phyloP scores from a whole-genome alignment of 2,329 filamentous ascomycete genomes.

The Penicillium fuscoglaucum region DNA sequence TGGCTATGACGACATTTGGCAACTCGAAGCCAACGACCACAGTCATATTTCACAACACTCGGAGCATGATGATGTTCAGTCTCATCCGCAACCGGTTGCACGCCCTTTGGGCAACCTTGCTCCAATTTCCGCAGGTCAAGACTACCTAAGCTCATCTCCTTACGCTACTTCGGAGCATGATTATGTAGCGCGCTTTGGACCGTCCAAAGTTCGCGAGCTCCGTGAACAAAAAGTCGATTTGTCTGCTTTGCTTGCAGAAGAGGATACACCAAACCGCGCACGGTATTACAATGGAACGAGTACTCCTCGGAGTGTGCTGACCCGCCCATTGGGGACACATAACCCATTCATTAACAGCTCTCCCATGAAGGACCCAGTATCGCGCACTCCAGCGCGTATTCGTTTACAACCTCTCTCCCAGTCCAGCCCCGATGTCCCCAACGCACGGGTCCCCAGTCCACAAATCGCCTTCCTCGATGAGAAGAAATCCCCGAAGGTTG shows the following conservation, averaged over 20 bases:
- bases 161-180: constrained; percentile 33
- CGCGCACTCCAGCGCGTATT: constrained; percentile 21
- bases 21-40: constrained; percentile 45
- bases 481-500: not conserved
- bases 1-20: constrained; percentile 51
- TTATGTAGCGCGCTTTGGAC: constrained; percentile 31
- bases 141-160: constrained; percentile 30
- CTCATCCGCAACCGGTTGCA: constrained; percentile 29
- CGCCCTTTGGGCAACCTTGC: constrained; percentile 34
- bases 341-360: constrained; percentile 15
- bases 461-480: not conserved
- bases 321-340: constrained; percentile 18
- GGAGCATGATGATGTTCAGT: constrained; percentile 23
- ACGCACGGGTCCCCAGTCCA: not conserved
- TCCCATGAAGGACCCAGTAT: constrained; percentile 16
- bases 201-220: constrained; percentile 35
- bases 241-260: constrained; percentile 32
- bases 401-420: constrained; percentile 28
- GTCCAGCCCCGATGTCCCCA: constrained; percentile 23
- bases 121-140: constrained; percentile 26
- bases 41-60: constrained; percentile 33
- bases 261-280: constrained; percentile 40
- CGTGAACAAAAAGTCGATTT: constrained; percentile 40
- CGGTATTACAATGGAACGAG: constrained; percentile 39
- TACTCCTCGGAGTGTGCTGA: constrained; percentile 30